A percentile compares a stretch with the other conserved stretches of the same genome.
Conservation (phyloP, 2,329 filamentous ascomycete species). For the Cryphonectria carpinicola region DNA sequence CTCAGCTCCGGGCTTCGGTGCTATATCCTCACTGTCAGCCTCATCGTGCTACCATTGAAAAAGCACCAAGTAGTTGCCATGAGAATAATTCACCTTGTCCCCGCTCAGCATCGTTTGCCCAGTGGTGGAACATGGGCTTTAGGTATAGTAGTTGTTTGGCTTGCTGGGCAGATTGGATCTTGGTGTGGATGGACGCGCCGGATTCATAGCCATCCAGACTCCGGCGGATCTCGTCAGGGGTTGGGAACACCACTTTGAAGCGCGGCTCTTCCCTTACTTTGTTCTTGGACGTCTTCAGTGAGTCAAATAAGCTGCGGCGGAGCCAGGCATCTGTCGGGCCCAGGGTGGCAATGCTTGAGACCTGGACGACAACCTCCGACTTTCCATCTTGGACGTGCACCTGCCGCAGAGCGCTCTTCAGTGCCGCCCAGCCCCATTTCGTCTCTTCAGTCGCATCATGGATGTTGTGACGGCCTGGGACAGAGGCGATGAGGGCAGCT, state of each 20-base stretch:
- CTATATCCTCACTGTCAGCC: not conserved
- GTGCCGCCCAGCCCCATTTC: conserved; percentile 76
- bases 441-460: conserved; percentile 50
- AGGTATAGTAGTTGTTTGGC: conserved; percentile 75
- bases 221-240: conserved; percentile 73
- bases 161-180: conserved; percentile 71
- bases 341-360: conserved; percentile 83
- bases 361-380: conserved; percentile 62
- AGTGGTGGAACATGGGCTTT: conserved; percentile 72
- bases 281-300: conserved; percentile 44
- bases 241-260: conserved; percentile 80
- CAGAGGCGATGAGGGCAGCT: conserved; percentile 76
- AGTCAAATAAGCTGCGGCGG: conserved; percentile 62
- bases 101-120: conserved; percentile 64
- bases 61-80: not conserved
- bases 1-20: conserved; percentile 23
- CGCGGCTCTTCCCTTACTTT: conserved; percentile 43
- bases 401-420: conserved; percentile 61
- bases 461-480: conserved; percentile 68
- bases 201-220: conserved; percentile 79
- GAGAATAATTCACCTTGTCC: conserved; percentile 38
- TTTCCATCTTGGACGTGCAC: conserved; percentile 51
- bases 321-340: conserved; percentile 75
- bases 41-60: not conserved
- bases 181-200: conserved; percentile 81